Conservation (phyloP, 805 yeast species). For the Nakazawaea ambrosiae region DNA sequence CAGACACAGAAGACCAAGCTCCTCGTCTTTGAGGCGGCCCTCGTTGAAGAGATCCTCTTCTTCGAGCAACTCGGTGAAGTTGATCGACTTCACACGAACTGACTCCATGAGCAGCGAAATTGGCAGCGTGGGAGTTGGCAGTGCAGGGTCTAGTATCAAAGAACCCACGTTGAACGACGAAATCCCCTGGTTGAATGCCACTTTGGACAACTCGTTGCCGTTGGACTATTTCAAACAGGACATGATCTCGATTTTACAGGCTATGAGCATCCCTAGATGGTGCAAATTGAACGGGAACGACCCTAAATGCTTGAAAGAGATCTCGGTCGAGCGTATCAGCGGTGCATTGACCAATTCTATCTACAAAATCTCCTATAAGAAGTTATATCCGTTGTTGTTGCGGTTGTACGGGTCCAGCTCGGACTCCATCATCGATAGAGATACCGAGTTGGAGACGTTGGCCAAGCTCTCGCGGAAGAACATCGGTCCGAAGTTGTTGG, state of each 20-base stretch:
- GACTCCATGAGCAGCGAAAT: neutral
- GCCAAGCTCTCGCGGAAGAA: constrained; percentile 66
- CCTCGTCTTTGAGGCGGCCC: constrained; percentile 6
- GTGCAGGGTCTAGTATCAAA: neutral
- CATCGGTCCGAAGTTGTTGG: constrained; percentile 85
- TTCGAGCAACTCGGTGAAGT: neutral
- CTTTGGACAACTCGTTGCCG: constrained; percentile 73
- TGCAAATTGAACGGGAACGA: constrained; percentile 38
- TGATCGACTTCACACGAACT: neutral
- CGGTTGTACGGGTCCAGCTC: constrained; percentile 88
- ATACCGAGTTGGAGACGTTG: constrained; percentile 65
- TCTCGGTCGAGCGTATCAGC: constrained; percentile 61
- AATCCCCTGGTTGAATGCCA: constrained; percentile 28
- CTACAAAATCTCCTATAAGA: constrained; percentile 48
- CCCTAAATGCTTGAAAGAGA: constrained; percentile 28
- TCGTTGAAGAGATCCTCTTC: constrained; percentile 10
- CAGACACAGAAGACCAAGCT: too few species aligned
- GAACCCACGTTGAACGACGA: too few species aligned
- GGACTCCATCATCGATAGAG: constrained; percentile 79
- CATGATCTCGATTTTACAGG: constrained; percentile 54
- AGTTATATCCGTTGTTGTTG: constrained; percentile 55
- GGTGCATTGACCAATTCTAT: constrained; percentile 95
- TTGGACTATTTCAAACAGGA: constrained; percentile 81
- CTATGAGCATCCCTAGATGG: constrained; percentile 76
- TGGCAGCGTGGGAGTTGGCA: constrained; percentile 1